Evolutionary conservation across 192 early-diverging fungal genomes (phyloP), one percentile per base, ranked within the genome.

Genomic region (Haplosporangium gracile): DNA sequence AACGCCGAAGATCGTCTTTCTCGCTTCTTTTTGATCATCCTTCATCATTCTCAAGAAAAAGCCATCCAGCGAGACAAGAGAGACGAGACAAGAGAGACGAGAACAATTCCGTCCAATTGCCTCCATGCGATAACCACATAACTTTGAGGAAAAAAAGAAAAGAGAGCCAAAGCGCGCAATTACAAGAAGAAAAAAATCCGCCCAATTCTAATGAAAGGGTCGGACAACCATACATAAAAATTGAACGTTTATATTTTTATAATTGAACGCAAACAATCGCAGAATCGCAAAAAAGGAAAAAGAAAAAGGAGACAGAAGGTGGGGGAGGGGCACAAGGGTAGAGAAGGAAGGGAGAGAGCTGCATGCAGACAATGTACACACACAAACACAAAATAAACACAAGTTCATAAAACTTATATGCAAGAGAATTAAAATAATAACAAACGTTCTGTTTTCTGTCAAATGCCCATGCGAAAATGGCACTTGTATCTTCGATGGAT

Each of bases 231-330:
- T n/a, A 60, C 43, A 15, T 45, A 13, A 45, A 43, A 60, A n/a
- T 26, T 26, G 57, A 60, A 29, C 60, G 60, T 34, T 15, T 45
- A 11, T 65, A 65, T 65, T 65, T 65, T 32, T 34, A 69, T 22
- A 70, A 68, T 24, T 38, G 49, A 36, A 73, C 51, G 65, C 47
- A 63, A 51, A 68, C 32, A 38, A 73, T 81, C 72, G 72, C 79
- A 47, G n/a, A 75, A 81, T 76, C 73, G 73, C 79, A 81, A 34
- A 70, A 74, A 80, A 68, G 32, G 65, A 69, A 81, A 74, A 81
- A 40, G 20, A 55, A 80, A 68, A 73, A 49, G 38, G 55, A 32
- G 53, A 57, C 4, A 8, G 24, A 9, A 57, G n/a, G 24, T 49
- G 47, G 18, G 4, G 24, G n/a, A 0, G 39, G 42, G 70, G 36